Percentiles rank a stretch among this genome's conserved stretches.
phyloP scores from a whole-genome alignment of 2,329 filamentous ascomycete genomes.

The Didymellaceae sp. region DNA sequence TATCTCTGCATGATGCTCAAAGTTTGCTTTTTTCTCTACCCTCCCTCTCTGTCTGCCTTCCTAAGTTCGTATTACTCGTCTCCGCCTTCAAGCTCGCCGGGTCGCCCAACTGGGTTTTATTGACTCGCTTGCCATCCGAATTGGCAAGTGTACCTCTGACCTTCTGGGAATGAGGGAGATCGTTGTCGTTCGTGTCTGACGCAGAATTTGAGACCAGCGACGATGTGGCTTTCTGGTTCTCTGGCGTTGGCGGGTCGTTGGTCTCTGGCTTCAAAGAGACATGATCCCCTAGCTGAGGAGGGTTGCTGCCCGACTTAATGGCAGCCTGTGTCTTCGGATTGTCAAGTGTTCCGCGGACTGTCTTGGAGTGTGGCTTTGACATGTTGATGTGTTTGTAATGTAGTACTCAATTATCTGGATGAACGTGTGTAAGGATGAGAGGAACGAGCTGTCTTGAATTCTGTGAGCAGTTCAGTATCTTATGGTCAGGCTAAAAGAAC shows the following conservation, averaged over 20 bases:
- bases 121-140: conserved; percentile 26
- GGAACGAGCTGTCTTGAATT: neutral
- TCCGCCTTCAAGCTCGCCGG: conserved; percentile 40
- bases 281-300: conserved; percentile 34
- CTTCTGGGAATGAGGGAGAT: conserved; percentile 33
- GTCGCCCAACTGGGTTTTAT: conserved; percentile 40
- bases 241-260: conserved; percentile 19
- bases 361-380: conserved; percentile 33
- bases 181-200: conserved; percentile 20
- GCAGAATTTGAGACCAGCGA: conserved; percentile 9
- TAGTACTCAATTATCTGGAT: neutral
- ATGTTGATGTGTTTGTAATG: conserved; percentile 8
- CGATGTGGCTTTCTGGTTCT: conserved; percentile 9
- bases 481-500: neutral
- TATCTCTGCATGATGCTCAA: too few species aligned
- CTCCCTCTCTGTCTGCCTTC: conserved; percentile 28
- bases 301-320: conserved; percentile 20
- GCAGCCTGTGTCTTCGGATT: conserved; percentile 38
- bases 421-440: neutral
- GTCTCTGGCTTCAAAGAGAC: conserved; percentile 31
- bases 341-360: conserved; percentile 41
- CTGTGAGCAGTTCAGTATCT: neutral
- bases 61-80: conserved; percentile 29
- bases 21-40: conserved; percentile 30
- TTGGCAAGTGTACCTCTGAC: conserved; percentile 36